These are phyloP conservation scores for Baorangia bicolor DNA, from an alignment of 768 basidiomycete species.

Conservation along the genomic window DNA sequence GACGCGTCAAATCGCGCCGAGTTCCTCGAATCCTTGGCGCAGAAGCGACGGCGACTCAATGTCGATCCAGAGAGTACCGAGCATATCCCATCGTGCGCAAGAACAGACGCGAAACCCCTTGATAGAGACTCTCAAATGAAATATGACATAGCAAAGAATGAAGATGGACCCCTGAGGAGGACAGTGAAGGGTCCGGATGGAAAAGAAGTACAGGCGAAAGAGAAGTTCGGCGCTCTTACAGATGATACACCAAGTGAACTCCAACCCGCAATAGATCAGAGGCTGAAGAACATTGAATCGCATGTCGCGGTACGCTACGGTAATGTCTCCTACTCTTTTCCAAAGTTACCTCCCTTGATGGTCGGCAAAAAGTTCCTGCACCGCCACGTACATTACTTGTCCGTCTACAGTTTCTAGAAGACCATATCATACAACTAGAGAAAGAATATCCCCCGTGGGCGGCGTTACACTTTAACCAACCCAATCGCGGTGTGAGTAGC, in stretches of 20 bases:
- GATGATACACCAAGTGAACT: constrained; percentile 39
- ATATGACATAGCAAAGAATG: constrained; percentile 85
- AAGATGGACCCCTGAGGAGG: constrained; percentile 69
- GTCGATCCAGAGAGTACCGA: constrained; percentile 35
- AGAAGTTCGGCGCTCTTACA: constrained; percentile 14
- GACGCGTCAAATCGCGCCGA: constrained; percentile 76
- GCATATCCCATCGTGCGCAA: constrained; percentile 59
- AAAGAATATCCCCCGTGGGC: constrained; percentile 88
- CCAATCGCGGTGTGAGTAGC: constrained; percentile 67
- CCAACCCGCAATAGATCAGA: constrained; percentile 63
- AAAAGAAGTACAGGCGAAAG: constrained; percentile 10
- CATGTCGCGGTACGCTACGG: constrained; percentile 78
- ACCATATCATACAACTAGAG: constrained; percentile 73
- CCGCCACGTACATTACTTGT: constrained; percentile 62
- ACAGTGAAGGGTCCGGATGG: constrained; percentile 42
- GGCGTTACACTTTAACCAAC: constrained; percentile 85
- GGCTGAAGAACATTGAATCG: constrained; percentile 63
- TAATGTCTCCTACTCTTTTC: constrained; percentile 29
- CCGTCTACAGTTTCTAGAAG: constrained; percentile 70
- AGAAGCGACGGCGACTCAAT: constrained; percentile 50
- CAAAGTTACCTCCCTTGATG: constrained; percentile 1
- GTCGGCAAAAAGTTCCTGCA: constrained; percentile 55
- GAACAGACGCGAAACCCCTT: constrained; percentile 66
- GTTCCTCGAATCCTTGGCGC: constrained; percentile 59
- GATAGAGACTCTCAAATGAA: constrained; percentile 80